These are phyloP conservation scores for Aspergillus aculeatinus DNA, from an alignment of 2,329 filamentous ascomycete genomes.

Conservation along the genomic window DNA sequence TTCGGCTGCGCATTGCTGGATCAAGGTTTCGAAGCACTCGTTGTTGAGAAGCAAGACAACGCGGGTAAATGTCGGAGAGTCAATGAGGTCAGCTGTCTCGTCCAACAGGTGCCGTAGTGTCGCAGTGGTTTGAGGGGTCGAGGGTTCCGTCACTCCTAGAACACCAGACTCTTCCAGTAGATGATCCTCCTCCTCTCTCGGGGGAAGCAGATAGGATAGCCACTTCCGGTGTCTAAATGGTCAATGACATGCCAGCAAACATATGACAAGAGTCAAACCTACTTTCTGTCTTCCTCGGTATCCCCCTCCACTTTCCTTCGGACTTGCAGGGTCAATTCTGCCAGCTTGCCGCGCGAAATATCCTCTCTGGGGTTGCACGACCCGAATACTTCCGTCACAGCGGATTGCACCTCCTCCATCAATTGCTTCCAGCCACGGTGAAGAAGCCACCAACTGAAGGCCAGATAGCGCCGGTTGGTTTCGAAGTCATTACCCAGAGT, in stretches of 20 bases:
- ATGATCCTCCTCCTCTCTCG: slow-evolving; percentile 72
- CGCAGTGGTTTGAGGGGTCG: slow-evolving; percentile 36
- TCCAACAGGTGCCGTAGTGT: slow-evolving; percentile 82
- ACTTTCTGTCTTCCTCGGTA: slow-evolving; percentile 62
- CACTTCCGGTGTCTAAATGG: slow-evolving; percentile 60
- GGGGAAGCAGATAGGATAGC: slow-evolving; percentile 81
- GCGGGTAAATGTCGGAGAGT: slow-evolving; percentile 85
- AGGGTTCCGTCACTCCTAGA: slow-evolving; percentile 41
- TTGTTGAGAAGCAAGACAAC: slow-evolving; percentile 86
- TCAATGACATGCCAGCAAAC: slow-evolving; percentile 12
- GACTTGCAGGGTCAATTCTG: slow-evolving; percentile 77
- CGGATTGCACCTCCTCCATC: slow-evolving; percentile 76
- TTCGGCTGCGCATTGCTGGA: slow-evolving; percentile 75
- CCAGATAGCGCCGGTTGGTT: slow-evolving; percentile 90
- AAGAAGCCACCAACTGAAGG: slow-evolving; percentile 97
- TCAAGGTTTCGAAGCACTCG: slow-evolving; percentile 77
- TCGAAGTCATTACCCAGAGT: slow-evolving; percentile 91
- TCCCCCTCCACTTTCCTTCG: slow-evolving; percentile 80
- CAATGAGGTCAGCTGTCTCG: slow-evolving; percentile 92
- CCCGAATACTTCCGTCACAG: slow-evolving; percentile 88
- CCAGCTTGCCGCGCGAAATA: slow-evolving; percentile 75
- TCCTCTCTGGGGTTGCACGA: slow-evolving; percentile 84
- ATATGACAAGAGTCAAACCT: slow-evolving; percentile 21
- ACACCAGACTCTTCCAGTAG: slow-evolving; percentile 87
- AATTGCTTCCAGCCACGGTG: slow-evolving; percentile 86